These are phyloP conservation scores for Fusarium sp. DNA, from an alignment of 2,329 filamentous ascomycete species.

Conservation along the genomic window DNA sequence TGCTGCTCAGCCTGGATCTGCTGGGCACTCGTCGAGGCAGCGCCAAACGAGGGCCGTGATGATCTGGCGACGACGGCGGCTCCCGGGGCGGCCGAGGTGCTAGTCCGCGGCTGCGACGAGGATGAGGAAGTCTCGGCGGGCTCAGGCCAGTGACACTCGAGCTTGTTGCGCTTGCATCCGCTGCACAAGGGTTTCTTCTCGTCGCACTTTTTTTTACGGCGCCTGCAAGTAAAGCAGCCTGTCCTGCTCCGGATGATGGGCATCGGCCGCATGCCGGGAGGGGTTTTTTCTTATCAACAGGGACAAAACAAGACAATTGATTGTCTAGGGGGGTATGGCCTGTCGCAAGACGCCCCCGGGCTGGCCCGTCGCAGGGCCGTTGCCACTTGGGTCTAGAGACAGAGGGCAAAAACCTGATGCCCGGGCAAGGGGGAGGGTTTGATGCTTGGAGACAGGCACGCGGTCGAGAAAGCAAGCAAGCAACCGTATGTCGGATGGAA, in stretches of 20 bases:
- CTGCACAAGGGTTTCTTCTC: conserved; percentile 67
- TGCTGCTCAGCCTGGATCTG: conserved; percentile 13
- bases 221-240: conserved; percentile 66
- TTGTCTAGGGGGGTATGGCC: not conserved
- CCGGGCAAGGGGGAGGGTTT: not conserved
- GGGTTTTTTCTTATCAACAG: not conserved
- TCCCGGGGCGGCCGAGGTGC: conserved; percentile 20
- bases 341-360: not conserved
- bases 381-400: not conserved
- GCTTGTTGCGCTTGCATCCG: conserved; percentile 68
- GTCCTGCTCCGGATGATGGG: conserved; percentile 57
- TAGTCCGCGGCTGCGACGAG: conserved; percentile 26
- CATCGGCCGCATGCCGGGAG: conserved; percentile 49
- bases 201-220: conserved; percentile 70
- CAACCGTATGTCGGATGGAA: conserved; percentile 36
- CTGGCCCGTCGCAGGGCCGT: not conserved
- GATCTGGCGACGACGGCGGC: conserved; percentile 4
- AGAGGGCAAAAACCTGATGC: not conserved
- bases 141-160: conserved; percentile 67
- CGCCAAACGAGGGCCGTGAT: conserved; percentile 34
- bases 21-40: conserved; percentile 29
- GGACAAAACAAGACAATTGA: not conserved
- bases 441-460: conserved; percentile 13
- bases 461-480: conserved; percentile 16
- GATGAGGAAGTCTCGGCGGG: conserved; percentile 37